Percentiles rank a stretch among this genome's conserved stretches.
phyloP scores from a whole-genome alignment of 352 stramenopile species.

The Phytopythium cucurbitacearum region DNA sequence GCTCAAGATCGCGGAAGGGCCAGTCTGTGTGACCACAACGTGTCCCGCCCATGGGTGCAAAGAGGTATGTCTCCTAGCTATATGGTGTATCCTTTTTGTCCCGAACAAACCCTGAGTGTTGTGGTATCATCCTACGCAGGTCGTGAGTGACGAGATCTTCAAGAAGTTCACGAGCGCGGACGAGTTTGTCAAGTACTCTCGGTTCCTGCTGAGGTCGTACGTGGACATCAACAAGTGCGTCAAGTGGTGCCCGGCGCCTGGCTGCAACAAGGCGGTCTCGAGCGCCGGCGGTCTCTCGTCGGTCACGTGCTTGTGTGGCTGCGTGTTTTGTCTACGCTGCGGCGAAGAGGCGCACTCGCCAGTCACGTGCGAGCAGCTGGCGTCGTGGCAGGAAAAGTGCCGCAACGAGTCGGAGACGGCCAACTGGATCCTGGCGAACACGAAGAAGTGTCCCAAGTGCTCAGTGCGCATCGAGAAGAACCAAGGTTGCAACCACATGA shows the following conservation, averaged over 20 bases:
- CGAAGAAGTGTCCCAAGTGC: constrained; percentile 99
- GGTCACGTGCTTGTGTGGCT: constrained; percentile 81
- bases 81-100: neutral
- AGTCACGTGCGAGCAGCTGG: constrained; percentile 90
- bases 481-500: constrained; percentile 99
- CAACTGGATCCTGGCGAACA: constrained; percentile 99
- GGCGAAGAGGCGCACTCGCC: constrained; percentile 96
- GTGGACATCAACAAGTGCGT: constrained; percentile 98
- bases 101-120: neutral
- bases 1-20: constrained; percentile 90
- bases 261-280: constrained; percentile 94
- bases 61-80: constrained; percentile 47
- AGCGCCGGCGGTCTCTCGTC: constrained; percentile 75
- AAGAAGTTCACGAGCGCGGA: constrained; percentile 56
- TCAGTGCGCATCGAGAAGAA: constrained; percentile 99
- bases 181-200: constrained; percentile 88
- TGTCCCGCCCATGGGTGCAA: constrained; percentile 95
- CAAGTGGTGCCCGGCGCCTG: constrained; percentile 95
- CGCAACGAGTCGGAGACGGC: constrained; percentile 97
- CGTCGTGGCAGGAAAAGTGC: constrained; percentile 96
- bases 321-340: constrained; percentile 91
- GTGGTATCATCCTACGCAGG: constrained; percentile 14
- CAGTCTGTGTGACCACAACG: constrained; percentile 90
- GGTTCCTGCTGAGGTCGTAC: constrained; percentile 94
- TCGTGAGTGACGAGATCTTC: constrained; percentile 67